Conservation (phyloP, 2,329 filamentous ascomycete genomes). For the Cladosporium sp. region DNA sequence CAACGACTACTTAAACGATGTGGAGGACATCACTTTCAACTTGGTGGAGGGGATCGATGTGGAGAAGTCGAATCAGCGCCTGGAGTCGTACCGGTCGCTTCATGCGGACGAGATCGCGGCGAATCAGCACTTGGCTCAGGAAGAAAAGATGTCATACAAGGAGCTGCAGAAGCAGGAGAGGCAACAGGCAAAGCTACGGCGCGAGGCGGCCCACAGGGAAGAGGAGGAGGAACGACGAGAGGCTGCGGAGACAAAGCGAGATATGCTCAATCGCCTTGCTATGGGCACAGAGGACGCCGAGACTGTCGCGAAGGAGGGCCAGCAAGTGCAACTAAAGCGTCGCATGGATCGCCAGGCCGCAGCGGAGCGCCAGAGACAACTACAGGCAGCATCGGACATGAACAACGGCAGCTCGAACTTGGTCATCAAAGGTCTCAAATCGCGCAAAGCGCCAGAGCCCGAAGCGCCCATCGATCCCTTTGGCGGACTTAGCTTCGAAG, state of each 20-base stretch:
- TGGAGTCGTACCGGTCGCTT: conserved; percentile 65
- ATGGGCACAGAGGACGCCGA: conserved; percentile 54
- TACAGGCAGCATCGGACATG: conserved; percentile 38
- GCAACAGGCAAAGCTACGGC: conserved; percentile 57
- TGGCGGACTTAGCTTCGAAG: conserved; percentile 61
- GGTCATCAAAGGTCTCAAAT: conserved; percentile 74
- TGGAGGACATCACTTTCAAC: conserved; percentile 86
- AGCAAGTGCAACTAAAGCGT: conserved; percentile 65
- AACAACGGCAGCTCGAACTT: conserved; percentile 35
- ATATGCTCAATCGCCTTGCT: conserved; percentile 65
- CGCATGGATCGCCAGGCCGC: conserved; percentile 56
- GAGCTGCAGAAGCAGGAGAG: conserved; percentile 52
- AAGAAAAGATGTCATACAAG: conserved; percentile 43
- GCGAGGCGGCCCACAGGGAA: conserved; percentile 58
- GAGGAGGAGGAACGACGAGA: conserved; percentile 64
- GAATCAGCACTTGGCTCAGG: conserved; percentile 43
- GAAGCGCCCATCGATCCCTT: conserved; percentile 85
- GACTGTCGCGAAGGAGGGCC: conserved; percentile 45
- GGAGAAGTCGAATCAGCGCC: conserved; percentile 53
- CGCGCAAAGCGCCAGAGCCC: conserved; percentile 51
- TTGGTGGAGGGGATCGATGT: conserved; percentile 67
- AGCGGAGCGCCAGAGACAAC: conserved; percentile 33
- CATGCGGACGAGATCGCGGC: conserved; percentile 55
- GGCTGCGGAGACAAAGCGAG: conserved; percentile 57
- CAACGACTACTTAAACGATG: conserved; percentile 91